Evolutionary conservation across 768 basidiomycete species (phyloP), one percentile per base, ranked within the genome.

Genomic region (Rhizopogon roseolus): DNA sequence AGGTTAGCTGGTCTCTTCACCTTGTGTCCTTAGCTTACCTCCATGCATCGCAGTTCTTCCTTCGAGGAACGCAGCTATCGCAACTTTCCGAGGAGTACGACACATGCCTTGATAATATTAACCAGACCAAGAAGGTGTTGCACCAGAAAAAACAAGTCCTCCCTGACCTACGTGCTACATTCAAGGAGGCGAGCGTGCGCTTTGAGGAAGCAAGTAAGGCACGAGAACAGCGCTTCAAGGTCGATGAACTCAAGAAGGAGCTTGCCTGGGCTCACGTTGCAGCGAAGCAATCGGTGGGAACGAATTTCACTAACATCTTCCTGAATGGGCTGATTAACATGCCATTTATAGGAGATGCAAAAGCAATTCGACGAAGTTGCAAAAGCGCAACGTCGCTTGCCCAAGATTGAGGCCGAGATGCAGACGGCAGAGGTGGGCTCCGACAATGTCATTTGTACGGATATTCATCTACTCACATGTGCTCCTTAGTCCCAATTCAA

Each of bases 21-120:
- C 16, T 14, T 27, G 17, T n/a, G 10, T n/a, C 29, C 16, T 36
- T 14, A 9, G 41, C 46, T 59, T 28, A 48, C 57, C 36, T 38
- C 34, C 41, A 14, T 6, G 54, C 45, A 13, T 40, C 0, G 8
- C 59, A 96, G 93, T 93, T 98, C 70, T 98, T 98, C 80, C 80
- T 98, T 34, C 81, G 85, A 36, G 97, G 97, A 14, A 98, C 97
- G 0, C 91, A 93, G 60, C 82, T 99, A 14, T 80, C 82, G 36
- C 90, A 96, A 61, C 85, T 99, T 42, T 82, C 81, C 4, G 85
- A 91, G 17, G 91, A 95, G 66, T 99, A 99, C 63, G 82, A 88
- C 34, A 75, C 77, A 0, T 88, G 92, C 57, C 69, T 84, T 16
- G 75, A 84, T 49, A 89, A 93, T 62, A 88, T 92, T 60, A 77